Conservation (phyloP, 805 yeast species). For the Saturnispora silvae region DNA sequence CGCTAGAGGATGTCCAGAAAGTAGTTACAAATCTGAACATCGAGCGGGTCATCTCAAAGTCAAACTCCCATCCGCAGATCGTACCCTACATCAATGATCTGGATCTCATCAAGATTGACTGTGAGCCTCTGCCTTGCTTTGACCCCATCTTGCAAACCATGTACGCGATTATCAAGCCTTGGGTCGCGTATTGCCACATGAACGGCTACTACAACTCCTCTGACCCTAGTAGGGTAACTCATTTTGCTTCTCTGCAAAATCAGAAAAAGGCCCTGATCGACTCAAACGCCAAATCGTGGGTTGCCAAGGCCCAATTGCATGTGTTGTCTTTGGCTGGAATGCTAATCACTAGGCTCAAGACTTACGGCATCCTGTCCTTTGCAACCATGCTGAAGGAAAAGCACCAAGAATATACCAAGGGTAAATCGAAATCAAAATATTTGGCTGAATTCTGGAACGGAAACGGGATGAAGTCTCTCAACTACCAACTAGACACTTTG, state of each 20-base stretch:
- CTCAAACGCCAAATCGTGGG: slow-evolving; percentile 65
- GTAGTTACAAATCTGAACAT: slow-evolving; percentile 65
- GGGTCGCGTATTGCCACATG: slow-evolving; percentile 51
- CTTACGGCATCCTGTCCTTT: slow-evolving; percentile 77
- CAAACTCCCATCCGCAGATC: slow-evolving; percentile 77
- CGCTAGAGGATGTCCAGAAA: slow-evolving; percentile 78
- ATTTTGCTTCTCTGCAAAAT: slow-evolving; percentile 61
- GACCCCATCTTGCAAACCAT: slow-evolving; percentile 38
- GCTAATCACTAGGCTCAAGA: slow-evolving; percentile 53
- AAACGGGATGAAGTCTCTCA: slow-evolving; percentile 34
- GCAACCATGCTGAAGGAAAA: slow-evolving; percentile 55
- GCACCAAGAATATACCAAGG: slow-evolving; percentile 46
- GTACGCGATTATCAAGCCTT: slow-evolving; percentile 50
- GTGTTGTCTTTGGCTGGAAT: slow-evolving; percentile 64
- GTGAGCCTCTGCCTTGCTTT: slow-evolving; percentile 45
- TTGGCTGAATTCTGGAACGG: slow-evolving; percentile 54
- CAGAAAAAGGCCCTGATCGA: slow-evolving; percentile 49
- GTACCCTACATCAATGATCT: slow-evolving; percentile 66
- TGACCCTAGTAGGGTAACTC: slow-evolving; percentile 60
- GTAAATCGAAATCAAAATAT: slow-evolving; percentile 52
- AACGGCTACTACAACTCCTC: slow-evolving; percentile 51
- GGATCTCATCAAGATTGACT: slow-evolving; percentile 46
- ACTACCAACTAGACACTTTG: slow-evolving; percentile 34
- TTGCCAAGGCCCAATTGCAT: slow-evolving; percentile 49
- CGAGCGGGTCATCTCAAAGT: slow-evolving; percentile 72